Evolutionary conservation across 768 basidiomycete species (phyloP).

Genomic region (Trametes elegans): DNA sequence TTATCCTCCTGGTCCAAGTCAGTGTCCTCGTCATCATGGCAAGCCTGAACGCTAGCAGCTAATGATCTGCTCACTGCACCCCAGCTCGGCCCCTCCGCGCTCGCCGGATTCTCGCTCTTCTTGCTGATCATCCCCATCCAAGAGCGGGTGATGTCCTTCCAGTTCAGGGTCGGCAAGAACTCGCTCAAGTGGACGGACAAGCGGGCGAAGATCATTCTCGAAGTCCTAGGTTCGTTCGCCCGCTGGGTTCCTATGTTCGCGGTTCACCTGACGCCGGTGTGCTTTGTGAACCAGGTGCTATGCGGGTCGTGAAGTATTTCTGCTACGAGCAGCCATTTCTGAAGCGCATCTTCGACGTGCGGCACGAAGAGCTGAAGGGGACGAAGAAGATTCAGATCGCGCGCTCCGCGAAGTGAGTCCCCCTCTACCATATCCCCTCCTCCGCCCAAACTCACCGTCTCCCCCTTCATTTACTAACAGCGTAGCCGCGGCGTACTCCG

Average conservation of each 20-base stretch:
- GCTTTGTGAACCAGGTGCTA: slow-evolving; percentile 49
- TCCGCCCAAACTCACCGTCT: slow-evolving; percentile 11
- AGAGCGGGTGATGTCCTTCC: slow-evolving; percentile 58
- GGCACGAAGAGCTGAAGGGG: slow-evolving; percentile 53
- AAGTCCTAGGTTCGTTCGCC: slow-evolving; percentile 48
- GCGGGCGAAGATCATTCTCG: slow-evolving; percentile 61
- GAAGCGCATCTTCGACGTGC: slow-evolving; percentile 52
- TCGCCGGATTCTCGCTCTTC: slow-evolving; percentile 70
- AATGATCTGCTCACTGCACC: not conserved
- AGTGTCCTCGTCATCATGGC: no score
- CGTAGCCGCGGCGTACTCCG: slow-evolving; percentile 53
- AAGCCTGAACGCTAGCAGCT: no score
- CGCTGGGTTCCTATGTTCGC: not conserved
- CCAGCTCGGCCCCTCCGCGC: slow-evolving; percentile 66
- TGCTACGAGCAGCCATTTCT: slow-evolving; percentile 70
- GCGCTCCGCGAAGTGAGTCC: slow-evolving; percentile 57
- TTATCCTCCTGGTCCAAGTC: slow-evolving; percentile 59
- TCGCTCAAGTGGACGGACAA: slow-evolving; percentile 64
- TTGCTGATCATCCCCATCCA: slow-evolving; percentile 61
- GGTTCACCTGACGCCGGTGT: not conserved
- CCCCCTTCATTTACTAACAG: slow-evolving; percentile 26
- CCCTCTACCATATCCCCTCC: not conserved
- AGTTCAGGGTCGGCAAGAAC: slow-evolving; percentile 49
- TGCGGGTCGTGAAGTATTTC: slow-evolving; percentile 78
- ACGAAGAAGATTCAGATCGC: slow-evolving; percentile 57